Percentiles rank a stretch among this genome's conserved stretches.
Conservation (phyloP, 2,329 filamentous ascomycete species). For the Leptographium galeiforme region DNA sequence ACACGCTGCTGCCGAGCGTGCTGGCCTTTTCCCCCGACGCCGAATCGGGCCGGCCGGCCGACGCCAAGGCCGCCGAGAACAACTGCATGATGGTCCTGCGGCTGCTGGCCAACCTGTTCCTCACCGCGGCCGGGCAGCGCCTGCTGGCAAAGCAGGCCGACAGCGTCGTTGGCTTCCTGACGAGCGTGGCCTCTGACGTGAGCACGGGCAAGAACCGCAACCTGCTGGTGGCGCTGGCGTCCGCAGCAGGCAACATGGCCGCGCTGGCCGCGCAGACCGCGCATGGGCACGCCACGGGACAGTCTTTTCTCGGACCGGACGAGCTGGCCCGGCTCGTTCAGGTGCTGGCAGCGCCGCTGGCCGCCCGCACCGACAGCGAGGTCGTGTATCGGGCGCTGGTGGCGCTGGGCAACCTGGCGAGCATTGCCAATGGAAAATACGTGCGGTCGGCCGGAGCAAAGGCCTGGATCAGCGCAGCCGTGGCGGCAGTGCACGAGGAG, state of each 20-base stretch:
- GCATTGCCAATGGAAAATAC: conserved; percentile 24
- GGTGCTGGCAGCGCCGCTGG: conserved; percentile 49
- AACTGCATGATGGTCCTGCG: conserved; percentile 79
- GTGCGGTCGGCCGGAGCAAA: conserved; percentile 18
- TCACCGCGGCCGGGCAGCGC: conserved; percentile 55
- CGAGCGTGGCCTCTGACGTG: conserved; percentile 41
- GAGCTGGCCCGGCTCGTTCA: conserved; percentile 29
- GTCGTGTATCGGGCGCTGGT: conserved; percentile 73
- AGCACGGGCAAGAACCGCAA: conserved; percentile 57
- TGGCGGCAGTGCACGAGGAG: conserved; percentile 30
- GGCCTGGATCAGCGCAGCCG: conserved; percentile 22
- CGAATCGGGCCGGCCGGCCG: conserved; percentile 29
- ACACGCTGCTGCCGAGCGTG: conserved; percentile 26
- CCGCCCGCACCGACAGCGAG: conserved; percentile 61
- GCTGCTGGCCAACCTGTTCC: conserved; percentile 72
- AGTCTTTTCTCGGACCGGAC: conserved; percentile 26
- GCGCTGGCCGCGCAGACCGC: conserved; percentile 54
- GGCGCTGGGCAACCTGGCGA: conserved; percentile 60
- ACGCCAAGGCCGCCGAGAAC: conserved; percentile 53
- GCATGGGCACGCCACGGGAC: conserved; percentile 25
- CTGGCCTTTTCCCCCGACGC: conserved; percentile 16
- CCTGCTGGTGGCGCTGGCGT: conserved; percentile 68
- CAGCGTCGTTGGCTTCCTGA: conserved; percentile 47
- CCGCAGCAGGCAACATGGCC: conserved; percentile 71
- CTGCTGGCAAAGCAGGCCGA: conserved; percentile 46